phyloP scores from a whole-genome alignment of 2,329 filamentous ascomycete genomes.

The Beauveria scarabaeidicola region DNA sequence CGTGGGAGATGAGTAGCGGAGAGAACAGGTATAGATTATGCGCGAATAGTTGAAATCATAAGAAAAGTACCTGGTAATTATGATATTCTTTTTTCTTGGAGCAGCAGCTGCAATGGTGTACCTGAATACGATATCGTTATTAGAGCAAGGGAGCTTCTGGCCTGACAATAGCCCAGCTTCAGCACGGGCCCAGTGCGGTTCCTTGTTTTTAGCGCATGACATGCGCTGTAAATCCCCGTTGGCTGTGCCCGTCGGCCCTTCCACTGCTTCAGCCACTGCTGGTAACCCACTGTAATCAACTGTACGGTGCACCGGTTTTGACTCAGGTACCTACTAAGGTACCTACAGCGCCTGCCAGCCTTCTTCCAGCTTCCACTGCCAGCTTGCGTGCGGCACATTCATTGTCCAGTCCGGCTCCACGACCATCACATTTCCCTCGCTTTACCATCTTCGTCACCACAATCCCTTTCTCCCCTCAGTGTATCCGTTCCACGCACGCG shows the following conservation, averaged over 20 bases:
- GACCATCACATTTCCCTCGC: conserved; percentile 16
- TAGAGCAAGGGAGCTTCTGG: no score
- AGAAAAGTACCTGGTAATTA: neutral
- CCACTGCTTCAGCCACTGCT: no score
- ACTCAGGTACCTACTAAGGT: neutral
- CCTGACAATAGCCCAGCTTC: neutral
- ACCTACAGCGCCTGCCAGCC: neutral
- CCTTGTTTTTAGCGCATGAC: neutral
- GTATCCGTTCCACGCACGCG: conserved; percentile 10
- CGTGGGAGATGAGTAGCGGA: neutral
- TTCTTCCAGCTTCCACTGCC: neutral
- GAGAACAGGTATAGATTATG: neutral
- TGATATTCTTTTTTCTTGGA: neutral
- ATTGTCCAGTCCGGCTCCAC: conserved; percentile 15
- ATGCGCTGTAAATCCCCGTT: neutral
- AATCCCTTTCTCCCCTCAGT: neutral
- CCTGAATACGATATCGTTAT: neutral
- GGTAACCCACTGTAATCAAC: neutral
- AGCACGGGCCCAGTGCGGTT: neutral
- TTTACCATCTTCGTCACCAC: conserved; percentile 3
- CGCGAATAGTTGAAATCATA: neutral
- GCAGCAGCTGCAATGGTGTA: neutral
- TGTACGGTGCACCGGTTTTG: no score
- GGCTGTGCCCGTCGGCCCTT: neutral
- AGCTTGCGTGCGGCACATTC: neutral